A percentile compares a stretch with the other conserved stretches of the same genome.
phyloP scores from a whole-genome alignment of 2,329 filamentous ascomycete genomes.

The Diaporthe nobilis region DNA sequence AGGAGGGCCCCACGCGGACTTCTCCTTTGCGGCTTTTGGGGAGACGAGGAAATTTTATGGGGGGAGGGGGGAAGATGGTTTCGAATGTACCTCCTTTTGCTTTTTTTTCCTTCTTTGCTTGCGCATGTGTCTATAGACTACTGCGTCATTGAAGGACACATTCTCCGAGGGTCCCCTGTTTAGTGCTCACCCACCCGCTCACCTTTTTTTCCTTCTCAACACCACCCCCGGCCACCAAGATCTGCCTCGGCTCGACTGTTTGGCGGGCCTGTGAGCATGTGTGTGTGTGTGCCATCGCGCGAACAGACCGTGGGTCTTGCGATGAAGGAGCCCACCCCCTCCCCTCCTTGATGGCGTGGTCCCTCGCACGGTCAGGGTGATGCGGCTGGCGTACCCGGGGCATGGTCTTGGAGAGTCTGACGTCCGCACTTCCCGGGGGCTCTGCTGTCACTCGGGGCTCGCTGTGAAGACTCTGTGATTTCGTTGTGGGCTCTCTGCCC shows the following conservation, averaged over 20 bases:
- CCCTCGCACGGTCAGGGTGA: conserved; percentile 10
- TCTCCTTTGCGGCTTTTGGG: not conserved
- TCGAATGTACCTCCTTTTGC: not conserved
- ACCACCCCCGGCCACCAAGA: not conserved
- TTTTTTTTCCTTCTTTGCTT: conserved; percentile 1
- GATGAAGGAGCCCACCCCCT: not conserved
- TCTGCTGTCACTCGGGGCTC: not conserved
- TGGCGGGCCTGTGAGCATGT: not conserved
- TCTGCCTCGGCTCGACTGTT: conserved; percentile 26
- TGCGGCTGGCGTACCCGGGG: conserved; percentile 26
- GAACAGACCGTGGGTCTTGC: conserved; percentile 8
- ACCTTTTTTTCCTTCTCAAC: not conserved
- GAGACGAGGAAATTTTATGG: not conserved
- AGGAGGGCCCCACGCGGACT: conserved; percentile 12
- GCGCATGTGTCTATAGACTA: not conserved
- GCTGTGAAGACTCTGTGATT: not conserved
- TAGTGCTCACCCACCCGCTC: conserved; percentile 15
- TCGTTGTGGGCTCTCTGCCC: too few species aligned
- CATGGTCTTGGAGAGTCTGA: conserved; percentile 13
- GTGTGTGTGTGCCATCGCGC: conserved; percentile 17
- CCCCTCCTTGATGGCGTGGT: not conserved
- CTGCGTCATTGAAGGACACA: conserved; percentile 22
- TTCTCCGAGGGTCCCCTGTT: not conserved
- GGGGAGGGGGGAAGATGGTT: not conserved
- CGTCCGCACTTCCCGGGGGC: conserved; percentile 17